These are phyloP conservation scores for Solanum sejunctum DNA, from an alignment of 257 asterid species.

Conservation along the genomic window DNA sequence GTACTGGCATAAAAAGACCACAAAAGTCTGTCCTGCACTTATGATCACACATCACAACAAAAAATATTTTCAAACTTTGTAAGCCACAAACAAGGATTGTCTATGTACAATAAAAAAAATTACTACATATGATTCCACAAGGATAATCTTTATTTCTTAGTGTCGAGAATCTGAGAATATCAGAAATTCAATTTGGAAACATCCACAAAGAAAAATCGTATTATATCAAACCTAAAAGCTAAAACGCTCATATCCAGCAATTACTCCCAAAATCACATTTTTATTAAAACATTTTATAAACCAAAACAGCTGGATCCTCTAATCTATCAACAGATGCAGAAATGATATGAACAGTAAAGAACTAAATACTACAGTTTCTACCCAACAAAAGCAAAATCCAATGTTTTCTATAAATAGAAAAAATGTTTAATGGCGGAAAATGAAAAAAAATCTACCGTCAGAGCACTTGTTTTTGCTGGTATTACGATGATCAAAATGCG, in stretches of 20 bases:
- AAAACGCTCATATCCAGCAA: neutral
- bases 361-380: neutral
- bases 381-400: neutral
- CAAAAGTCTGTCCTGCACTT: neutral
- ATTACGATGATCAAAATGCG: slow-evolving; percentile 39
- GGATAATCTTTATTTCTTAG: neutral
- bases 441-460: slow-evolving; percentile 18
- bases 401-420: neutral
- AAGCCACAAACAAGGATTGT: neutral
- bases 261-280: neutral
- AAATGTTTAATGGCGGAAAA: neutral
- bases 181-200: neutral
- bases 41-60: neutral
- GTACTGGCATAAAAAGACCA: neutral
- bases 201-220: neutral
- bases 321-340: neutral
- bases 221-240: neutral
- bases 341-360: neutral
- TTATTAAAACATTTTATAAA: neutral
- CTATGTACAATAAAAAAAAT: neutral
- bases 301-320: neutral
- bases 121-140: neutral
- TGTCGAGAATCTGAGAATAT: neutral
- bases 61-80: neutral
- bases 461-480: slow-evolving; percentile 48